phyloP scores from a whole-genome alignment of 805 yeast genomes.

The Yueomyces sp. region DNA sequence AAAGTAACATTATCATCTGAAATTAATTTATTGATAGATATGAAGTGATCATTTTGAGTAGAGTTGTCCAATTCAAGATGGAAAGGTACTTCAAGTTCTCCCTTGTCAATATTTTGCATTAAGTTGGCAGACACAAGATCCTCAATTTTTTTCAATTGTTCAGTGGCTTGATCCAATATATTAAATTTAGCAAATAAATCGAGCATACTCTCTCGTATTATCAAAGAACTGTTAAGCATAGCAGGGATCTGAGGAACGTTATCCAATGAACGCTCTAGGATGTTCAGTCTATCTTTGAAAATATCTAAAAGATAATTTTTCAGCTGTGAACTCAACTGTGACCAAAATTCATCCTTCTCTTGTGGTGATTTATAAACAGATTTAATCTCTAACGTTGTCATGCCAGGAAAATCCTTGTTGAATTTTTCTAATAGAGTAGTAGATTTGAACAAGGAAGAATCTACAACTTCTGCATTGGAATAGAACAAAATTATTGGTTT shows the following conservation, averaged over 20 bases:
- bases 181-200: constrained; percentile 17
- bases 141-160: constrained; percentile 9
- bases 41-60: not conserved
- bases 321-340: constrained; percentile 11
- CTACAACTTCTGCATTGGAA: constrained; percentile 20
- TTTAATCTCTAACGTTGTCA: constrained; percentile 18
- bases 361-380: constrained; percentile 22
- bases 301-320: constrained; percentile 12
- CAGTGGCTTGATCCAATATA: constrained; percentile 15
- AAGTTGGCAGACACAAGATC: constrained; percentile 3
- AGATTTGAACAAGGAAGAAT: constrained; percentile 21
- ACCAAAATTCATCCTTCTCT: constrained; percentile 21
- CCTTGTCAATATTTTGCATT: constrained; percentile 5
- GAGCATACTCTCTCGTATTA: constrained; percentile 14
- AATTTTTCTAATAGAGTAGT: constrained; percentile 21
- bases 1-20: constrained; percentile 8
- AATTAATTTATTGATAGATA: constrained; percentile 6
- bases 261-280: constrained; percentile 4
- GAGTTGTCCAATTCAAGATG: not conserved
- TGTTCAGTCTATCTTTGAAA: constrained; percentile 15
- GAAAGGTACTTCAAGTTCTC: constrained; percentile 14
- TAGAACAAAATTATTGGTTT: constrained; percentile 16
- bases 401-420: constrained; percentile 20
- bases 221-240: constrained; percentile 5
- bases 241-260: not conserved